Percentiles rank a stretch among this genome's conserved stretches.
These are phyloP conservation scores for Gillenia trifoliata DNA, from an alignment of 306 rosid species.

Conservation along the genomic window DNA sequence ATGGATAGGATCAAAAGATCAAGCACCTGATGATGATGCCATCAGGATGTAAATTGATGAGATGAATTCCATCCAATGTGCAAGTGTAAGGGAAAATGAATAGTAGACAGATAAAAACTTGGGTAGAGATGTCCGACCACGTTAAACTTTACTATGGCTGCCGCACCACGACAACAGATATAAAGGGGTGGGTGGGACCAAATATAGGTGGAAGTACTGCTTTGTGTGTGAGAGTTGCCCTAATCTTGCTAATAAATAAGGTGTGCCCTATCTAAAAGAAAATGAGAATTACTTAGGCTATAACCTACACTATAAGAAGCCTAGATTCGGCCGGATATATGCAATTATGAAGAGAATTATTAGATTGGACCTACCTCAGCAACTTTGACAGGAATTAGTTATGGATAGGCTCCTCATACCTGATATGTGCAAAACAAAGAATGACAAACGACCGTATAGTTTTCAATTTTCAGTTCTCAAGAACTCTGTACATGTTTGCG, in stretches of 20 bases:
- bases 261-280: not conserved
- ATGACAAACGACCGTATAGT: not conserved
- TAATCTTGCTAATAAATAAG: too few relatives aligned
- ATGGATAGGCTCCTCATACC: slow-evolving; percentile 20
- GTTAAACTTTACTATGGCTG: too few relatives aligned
- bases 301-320: slow-evolving; percentile 11
- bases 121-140: too few relatives aligned
- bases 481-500: too few relatives aligned
- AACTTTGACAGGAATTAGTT: not conserved
- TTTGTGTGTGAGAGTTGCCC: too few relatives aligned
- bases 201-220: too few relatives aligned
- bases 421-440: slow-evolving; percentile 19
- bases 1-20: not conserved
- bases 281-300: not conserved
- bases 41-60: not conserved
- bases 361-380: slow-evolving; percentile 1
- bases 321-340: not conserved
- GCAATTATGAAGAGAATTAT: slow-evolving; percentile 11
- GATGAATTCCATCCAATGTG: not conserved
- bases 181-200: too few relatives aligned
- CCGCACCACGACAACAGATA: too few relatives aligned
- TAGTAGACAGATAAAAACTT: too few relatives aligned
- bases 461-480: too few relatives aligned
- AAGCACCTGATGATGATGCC: not conserved
- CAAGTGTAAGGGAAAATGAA: not conserved